Percentiles rank a stretch among this genome's conserved stretches.
phyloP scores from a whole-genome alignment of 805 yeast genomes.

The Kodamaea laetipori region DNA sequence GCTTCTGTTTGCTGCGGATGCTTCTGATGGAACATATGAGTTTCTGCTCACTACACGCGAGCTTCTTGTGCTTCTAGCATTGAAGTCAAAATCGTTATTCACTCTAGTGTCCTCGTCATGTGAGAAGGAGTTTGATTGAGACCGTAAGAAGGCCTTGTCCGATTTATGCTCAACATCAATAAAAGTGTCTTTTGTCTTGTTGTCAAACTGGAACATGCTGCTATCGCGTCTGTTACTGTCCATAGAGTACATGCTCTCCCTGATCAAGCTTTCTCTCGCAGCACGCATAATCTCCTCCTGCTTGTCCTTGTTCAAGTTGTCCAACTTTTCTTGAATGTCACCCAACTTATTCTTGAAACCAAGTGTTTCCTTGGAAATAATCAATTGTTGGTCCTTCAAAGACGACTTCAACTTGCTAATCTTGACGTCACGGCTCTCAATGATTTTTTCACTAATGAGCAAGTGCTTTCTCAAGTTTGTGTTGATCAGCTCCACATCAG shows the following conservation, averaged over 20 bases:
- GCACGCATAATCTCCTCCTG: slow-evolving; percentile 17
- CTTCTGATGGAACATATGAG: background rate
- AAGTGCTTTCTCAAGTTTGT: slow-evolving; percentile 57
- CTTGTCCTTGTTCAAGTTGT: slow-evolving; percentile 15
- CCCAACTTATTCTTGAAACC: slow-evolving; percentile 50
- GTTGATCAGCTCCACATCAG: slow-evolving; percentile 66
- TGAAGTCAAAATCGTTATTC: slow-evolving; percentile 4
- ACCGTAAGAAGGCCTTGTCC: background rate
- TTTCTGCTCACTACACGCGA: background rate
- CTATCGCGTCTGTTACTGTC: slow-evolving; percentile 18
- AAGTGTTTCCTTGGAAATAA: slow-evolving; percentile 49
- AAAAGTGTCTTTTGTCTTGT: slow-evolving; percentile 17
- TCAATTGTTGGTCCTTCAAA: slow-evolving; percentile 51
- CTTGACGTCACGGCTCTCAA: slow-evolving; percentile 57
- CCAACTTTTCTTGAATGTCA: slow-evolving; percentile 25
- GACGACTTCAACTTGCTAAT: slow-evolving; percentile 55
- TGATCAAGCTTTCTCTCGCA: slow-evolving; percentile 17
- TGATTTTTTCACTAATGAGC: slow-evolving; percentile 53
- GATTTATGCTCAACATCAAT: slow-evolving; percentile 14
- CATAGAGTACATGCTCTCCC: slow-evolving; percentile 20
- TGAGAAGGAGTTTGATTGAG: slow-evolving; percentile 6
- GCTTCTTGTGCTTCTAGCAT: slow-evolving; percentile 2
- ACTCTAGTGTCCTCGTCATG: slow-evolving; percentile 11
- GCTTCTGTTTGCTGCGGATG: background rate
- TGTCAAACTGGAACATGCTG: slow-evolving; percentile 18